Evolutionary conservation across 2,329 filamentous ascomycete species (phyloP).

Genomic region (Aaosphaeria arxii): DNA sequence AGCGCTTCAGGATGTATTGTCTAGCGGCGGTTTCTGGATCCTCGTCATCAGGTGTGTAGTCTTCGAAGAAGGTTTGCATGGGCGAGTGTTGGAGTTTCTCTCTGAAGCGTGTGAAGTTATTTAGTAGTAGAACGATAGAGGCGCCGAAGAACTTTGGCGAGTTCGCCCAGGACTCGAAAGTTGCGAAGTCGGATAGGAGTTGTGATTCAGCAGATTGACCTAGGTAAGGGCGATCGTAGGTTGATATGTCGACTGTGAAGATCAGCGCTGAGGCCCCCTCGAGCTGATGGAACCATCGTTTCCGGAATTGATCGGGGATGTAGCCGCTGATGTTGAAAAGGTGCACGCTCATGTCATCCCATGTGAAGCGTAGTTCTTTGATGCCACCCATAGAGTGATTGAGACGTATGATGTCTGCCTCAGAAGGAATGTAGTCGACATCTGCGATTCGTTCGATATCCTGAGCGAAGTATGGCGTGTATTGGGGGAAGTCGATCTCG

Average conservation of each 20-base stretch:
- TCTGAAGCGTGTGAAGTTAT: conserved; percentile 34
- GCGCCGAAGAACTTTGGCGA: conserved; percentile 24
- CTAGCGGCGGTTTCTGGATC: conserved; percentile 27
- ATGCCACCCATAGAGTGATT: conserved; percentile 27
- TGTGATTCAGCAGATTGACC: conserved; percentile 24
- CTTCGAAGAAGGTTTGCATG: conserved; percentile 26
- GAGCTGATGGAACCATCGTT: conserved; percentile 36
- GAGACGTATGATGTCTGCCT: conserved; percentile 34
- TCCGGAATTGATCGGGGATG: conserved; percentile 28
- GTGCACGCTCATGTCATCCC: conserved; percentile 34
- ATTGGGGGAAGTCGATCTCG: conserved; percentile 36
- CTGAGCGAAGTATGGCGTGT: conserved; percentile 30
- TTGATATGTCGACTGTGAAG: conserved; percentile 30
- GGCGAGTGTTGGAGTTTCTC: conserved; percentile 29
- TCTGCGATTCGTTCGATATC: conserved; percentile 23
- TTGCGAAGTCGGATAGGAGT: conserved; percentile 27
- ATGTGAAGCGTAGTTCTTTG: conserved; percentile 33
- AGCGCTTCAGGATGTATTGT: conserved; percentile 28
- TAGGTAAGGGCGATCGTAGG: conserved; percentile 29
- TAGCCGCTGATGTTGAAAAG: conserved; percentile 34
- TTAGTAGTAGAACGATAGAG: conserved; percentile 30
- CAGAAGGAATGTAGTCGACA: conserved; percentile 26
- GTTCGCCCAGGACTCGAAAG: conserved; percentile 30
- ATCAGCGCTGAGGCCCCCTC: conserved; percentile 30
- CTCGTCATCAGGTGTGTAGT: conserved; percentile 14